Evolutionary conservation across 2,329 filamentous ascomycete genomes (phyloP).

Genomic region (Xylaria sp.): DNA sequence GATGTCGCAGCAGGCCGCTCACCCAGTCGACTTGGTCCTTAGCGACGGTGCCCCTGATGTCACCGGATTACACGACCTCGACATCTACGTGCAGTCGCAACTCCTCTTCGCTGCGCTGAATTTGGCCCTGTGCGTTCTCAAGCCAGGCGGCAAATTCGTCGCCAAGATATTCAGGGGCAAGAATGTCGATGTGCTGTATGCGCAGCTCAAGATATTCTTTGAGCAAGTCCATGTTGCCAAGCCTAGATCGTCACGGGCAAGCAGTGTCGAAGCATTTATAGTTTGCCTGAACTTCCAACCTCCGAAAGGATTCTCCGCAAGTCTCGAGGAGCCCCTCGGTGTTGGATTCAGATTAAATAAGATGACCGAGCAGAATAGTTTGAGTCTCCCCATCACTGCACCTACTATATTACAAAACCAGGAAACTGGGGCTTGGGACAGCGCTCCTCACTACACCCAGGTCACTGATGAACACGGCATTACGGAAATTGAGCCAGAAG

Average conservation of each 20-base stretch:
- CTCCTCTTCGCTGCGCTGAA: constrained; percentile 94
- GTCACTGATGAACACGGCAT: constrained; percentile 51
- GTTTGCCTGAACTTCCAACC: constrained; percentile 92
- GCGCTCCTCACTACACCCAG: constrained; percentile 35
- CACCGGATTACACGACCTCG: constrained; percentile 94
- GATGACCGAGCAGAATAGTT: constrained; percentile 59
- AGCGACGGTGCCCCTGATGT: constrained; percentile 97
- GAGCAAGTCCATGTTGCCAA: constrained; percentile 89
- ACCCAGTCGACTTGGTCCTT: constrained; percentile 91
- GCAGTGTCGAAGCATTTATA: constrained; percentile 95
- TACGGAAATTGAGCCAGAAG: constrained; percentile 64
- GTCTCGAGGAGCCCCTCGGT: constrained; percentile 79
- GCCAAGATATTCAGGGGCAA: constrained; percentile 97
- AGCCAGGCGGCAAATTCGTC: constrained; percentile 94
- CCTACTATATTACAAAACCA: constrained; percentile 60
- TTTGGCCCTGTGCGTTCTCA: constrained; percentile 89
- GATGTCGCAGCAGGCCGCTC: constrained; percentile 66
- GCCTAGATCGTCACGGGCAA: constrained; percentile 92
- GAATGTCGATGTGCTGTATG: constrained; percentile 95
- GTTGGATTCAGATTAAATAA: constrained; percentile 66
- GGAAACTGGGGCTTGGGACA: constrained; percentile 58
- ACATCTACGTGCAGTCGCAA: constrained; percentile 98
- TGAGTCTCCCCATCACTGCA: constrained; percentile 56
- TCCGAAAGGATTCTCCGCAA: constrained; percentile 79
- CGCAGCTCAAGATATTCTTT: constrained; percentile 93